Conservation (phyloP, 768 basidiomycete genomes). For the Strobilomyces confusus region DNA sequence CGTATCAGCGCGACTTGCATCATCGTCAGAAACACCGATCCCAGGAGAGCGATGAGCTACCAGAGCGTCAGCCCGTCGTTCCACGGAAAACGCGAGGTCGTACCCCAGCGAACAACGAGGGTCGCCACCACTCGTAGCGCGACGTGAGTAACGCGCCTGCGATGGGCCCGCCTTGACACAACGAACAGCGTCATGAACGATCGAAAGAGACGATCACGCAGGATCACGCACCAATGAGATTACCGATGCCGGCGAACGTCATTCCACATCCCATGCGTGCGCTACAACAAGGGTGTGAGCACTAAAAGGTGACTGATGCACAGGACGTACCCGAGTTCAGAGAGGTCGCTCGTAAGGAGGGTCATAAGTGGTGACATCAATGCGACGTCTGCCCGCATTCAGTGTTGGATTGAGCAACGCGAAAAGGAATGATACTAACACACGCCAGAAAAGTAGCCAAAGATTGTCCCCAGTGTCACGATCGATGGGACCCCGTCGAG, state of each 20-base stretch:
- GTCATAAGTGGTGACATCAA: conserved; percentile 41
- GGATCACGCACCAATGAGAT: conserved; percentile 19
- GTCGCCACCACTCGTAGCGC: conserved; percentile 53
- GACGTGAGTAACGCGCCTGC: conserved; percentile 52
- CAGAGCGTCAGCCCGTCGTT: no score
- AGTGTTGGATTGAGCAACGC: neutral
- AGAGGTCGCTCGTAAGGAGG: conserved; percentile 39
- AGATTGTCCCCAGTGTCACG: conserved; percentile 38
- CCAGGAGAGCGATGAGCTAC: no score
- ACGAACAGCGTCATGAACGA: neutral
- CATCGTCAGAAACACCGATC: no score
- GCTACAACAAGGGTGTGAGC: conserved; percentile 1
- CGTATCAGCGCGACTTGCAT: no score
- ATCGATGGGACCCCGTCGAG: conserved; percentile 34
- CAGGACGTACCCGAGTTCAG: conserved; percentile 49
- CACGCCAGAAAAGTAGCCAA: conserved; percentile 46
- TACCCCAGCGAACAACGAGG: conserved; percentile 48
- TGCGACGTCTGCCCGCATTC: conserved; percentile 30
- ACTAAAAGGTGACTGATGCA: neutral
- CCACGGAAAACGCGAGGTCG: no score
- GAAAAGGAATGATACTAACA: conserved; percentile 26
- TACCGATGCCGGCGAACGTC: conserved; percentile 10
- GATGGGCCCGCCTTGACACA: conserved; percentile 46
- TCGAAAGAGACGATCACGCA: no score
- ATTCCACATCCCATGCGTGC: conserved; percentile 27